These are phyloP conservation scores for Lodderomyces beijingensis DNA, from an alignment of 1,139 yeast species.

Conservation along the genomic window DNA sequence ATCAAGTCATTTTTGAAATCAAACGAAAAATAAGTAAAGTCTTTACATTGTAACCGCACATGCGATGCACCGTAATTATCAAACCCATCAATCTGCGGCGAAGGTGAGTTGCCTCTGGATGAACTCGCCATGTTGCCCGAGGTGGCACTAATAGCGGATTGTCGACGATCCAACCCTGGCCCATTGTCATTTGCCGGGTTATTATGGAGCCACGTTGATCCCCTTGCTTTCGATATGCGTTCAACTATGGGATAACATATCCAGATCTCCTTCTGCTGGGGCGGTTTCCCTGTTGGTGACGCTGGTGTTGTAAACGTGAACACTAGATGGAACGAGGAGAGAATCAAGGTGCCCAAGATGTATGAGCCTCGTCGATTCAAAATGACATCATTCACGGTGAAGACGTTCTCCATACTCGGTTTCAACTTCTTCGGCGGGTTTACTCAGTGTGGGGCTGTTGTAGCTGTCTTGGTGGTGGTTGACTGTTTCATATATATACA, in stretches of 20 bases:
- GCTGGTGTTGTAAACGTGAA: slow-evolving; percentile 42
- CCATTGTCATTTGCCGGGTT: slow-evolving; percentile 6
- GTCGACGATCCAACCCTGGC: slow-evolving; percentile 4
- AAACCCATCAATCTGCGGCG: slow-evolving; percentile 11
- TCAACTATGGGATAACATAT: slow-evolving; percentile 86
- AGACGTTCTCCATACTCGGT: slow-evolving; percentile 16
- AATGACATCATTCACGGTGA: slow-evolving; percentile 60
- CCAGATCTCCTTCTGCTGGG: slow-evolving; percentile 70
- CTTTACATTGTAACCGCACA: slow-evolving; percentile 74
- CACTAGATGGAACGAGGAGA: slow-evolving; percentile 84
- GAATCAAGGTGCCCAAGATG: slow-evolving; percentile 63
- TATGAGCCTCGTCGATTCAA: slow-evolving; percentile 67
- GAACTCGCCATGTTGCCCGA: no score
- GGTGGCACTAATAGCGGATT: no score
- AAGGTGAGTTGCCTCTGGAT: not conserved
- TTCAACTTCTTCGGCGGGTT: no score
- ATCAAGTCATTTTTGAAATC: slow-evolving; percentile 59
- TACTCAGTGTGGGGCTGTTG: no score
- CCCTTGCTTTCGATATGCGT: slow-evolving; percentile 55
- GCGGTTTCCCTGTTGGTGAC: slow-evolving; percentile 4
- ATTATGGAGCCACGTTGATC: slow-evolving; percentile 37
- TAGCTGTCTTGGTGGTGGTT: no score
- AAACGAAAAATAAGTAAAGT: slow-evolving; percentile 79
- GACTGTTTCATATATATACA: no score
- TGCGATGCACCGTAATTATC: slow-evolving; percentile 50